These are phyloP conservation scores for Flaveria linearis DNA, from an alignment of 129 eudicot genomes.

Conservation along the genomic window DNA sequence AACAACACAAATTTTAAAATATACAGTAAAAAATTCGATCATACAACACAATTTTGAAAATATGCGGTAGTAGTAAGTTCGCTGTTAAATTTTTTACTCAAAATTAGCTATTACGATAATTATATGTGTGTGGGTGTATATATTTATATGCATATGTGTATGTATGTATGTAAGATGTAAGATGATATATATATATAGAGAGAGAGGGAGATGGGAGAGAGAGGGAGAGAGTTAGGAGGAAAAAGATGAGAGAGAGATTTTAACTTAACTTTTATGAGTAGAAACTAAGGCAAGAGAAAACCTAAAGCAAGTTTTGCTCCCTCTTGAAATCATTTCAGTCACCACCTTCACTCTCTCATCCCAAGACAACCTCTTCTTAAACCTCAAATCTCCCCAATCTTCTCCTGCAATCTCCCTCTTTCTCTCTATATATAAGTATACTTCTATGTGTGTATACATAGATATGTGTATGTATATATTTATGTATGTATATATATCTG, in stretches of 20 bases:
- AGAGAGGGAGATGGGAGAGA: too few species aligned
- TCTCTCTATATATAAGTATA: slow-evolving; percentile 9
- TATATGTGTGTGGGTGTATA: too few species aligned
- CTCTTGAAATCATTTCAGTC: slow-evolving; percentile 62
- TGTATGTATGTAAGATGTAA: too few species aligned
- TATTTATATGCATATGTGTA: too few species aligned
- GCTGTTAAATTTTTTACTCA: too few species aligned
- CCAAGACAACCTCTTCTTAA: slow-evolving; percentile 61
- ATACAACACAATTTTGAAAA: too few species aligned
- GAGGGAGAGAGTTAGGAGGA: too few species aligned
- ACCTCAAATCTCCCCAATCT: slow-evolving; percentile 26
- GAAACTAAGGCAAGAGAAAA: slow-evolving; percentile 68
- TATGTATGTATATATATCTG: background rate
- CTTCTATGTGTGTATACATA: background rate
- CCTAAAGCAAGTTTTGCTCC: slow-evolving; percentile 67
- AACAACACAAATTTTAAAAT: too few species aligned
- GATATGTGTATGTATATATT: background rate
- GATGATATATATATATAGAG: too few species aligned
- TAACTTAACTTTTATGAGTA: slow-evolving; percentile 46
- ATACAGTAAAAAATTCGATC: too few species aligned
- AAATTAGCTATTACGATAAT: too few species aligned
- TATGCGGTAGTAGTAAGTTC: too few species aligned
- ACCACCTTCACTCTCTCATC: slow-evolving; percentile 45
- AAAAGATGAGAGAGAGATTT: slow-evolving; percentile 4
- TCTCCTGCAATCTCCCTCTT: slow-evolving; percentile 31